Conservation (phyloP, 805 yeast genomes). For the Kodamaea laetipori region DNA sequence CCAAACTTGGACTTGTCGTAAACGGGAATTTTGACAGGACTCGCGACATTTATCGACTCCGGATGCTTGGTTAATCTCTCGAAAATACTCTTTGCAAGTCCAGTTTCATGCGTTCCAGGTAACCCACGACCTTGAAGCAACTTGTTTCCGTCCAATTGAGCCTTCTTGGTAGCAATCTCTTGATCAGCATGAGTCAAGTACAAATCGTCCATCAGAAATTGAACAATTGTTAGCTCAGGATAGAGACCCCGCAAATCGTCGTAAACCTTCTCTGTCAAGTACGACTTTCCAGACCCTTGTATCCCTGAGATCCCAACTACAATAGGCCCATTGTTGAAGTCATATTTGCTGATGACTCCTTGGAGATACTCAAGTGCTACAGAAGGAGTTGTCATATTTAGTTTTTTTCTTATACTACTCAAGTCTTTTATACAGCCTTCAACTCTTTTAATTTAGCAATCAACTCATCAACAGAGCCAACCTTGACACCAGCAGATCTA, state of each 20-base stretch:
- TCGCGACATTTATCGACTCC: constrained; percentile 13
- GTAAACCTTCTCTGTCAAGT: constrained; percentile 40
- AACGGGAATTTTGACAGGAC: constrained; percentile 50
- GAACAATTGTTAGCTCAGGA: constrained; percentile 43
- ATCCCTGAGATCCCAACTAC: constrained; percentile 67
- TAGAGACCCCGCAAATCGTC: constrained; percentile 32
- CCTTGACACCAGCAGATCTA: constrained; percentile 81
- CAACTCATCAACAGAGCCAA: constrained; percentile 79
- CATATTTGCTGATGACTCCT: constrained; percentile 28
- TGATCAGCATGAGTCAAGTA: constrained; percentile 73
- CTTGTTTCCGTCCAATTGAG: constrained; percentile 44
- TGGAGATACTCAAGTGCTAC: constrained; percentile 28
- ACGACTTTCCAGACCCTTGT: constrained; percentile 78
- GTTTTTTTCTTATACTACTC: constrained; percentile 38
- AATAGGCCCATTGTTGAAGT: constrained; percentile 36
- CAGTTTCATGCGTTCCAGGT: constrained; percentile 91
- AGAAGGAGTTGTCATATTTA: constrained; percentile 13
- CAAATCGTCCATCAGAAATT: constrained; percentile 82
- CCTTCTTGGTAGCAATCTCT: constrained; percentile 36
- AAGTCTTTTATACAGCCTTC: constrained; percentile 45
- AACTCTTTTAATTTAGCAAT: constrained; percentile 73
- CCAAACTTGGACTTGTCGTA: constrained; percentile 74
- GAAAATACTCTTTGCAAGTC: constrained; percentile 42
- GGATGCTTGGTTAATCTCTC: constrained; percentile 24
- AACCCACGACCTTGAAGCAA: constrained; percentile 79